phyloP scores from a whole-genome alignment of 2,329 filamentous ascomycete species.

The Rutstroemia sp. region DNA sequence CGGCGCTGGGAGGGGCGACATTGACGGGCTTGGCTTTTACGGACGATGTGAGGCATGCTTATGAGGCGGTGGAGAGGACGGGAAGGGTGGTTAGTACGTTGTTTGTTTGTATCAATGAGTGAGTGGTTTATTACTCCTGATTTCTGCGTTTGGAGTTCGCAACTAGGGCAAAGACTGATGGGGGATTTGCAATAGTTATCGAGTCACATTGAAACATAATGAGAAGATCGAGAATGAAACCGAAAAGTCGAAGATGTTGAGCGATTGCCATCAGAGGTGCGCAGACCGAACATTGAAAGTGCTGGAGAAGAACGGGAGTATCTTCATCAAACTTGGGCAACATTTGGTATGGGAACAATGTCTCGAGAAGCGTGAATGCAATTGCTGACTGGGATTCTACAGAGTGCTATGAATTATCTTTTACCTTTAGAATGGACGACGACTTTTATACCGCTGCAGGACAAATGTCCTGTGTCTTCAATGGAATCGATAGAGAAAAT shows the following conservation, averaged over 20 bases:
- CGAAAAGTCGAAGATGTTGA: constrained; percentile 61
- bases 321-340: constrained; percentile 97
- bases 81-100: constrained; percentile 71
- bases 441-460: constrained; percentile 92
- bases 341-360: constrained; percentile 54
- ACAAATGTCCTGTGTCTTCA: constrained; percentile 89
- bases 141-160: neutral
- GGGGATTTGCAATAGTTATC: constrained; percentile 57
- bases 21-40: constrained; percentile 41
- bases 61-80: constrained; percentile 67
- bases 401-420: constrained; percentile 93
- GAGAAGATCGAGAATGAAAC: constrained; percentile 54
- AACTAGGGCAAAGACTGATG: neutral
- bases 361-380: too few relatives aligned
- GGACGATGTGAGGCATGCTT: constrained; percentile 68
- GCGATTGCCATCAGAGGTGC: constrained; percentile 85
- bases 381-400: constrained; percentile 18
- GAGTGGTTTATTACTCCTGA: constrained; percentile 29
- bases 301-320: constrained; percentile 91
- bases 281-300: constrained; percentile 80
- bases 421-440: constrained; percentile 87
- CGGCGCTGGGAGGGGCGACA: constrained; percentile 22
- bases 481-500: constrained; percentile 79
- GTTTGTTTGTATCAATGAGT: constrained; percentile 85
- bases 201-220: constrained; percentile 67